These are phyloP conservation scores for Carex myosuroides DNA, from an alignment of 176 grass and related monocot genomes.

Conservation along the genomic window DNA sequence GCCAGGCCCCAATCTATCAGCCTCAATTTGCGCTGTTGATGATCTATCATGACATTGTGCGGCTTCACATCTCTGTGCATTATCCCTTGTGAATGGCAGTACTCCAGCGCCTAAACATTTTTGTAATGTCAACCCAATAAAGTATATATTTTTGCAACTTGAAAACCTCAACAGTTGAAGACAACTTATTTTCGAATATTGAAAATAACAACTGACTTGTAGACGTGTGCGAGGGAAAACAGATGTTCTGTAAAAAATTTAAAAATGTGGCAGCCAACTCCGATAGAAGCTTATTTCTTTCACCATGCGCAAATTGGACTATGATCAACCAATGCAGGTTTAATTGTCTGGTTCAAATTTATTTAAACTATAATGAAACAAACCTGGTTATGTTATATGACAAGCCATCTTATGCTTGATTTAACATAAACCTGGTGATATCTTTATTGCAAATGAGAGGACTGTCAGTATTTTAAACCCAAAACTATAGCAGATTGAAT, in stretches of 20 bases:
- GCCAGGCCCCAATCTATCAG: slow-evolving; percentile 99
- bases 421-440: neutral
- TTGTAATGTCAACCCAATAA: neutral
- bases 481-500: neutral
- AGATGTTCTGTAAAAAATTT: neutral
- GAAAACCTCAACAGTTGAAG: neutral
- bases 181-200: neutral
- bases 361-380: neutral
- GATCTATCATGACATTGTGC: slow-evolving; percentile 98
- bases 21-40: slow-evolving; percentile 66
- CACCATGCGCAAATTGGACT: neutral
- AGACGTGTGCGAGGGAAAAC: neutral
- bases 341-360: neutral
- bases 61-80: slow-evolving; percentile 98
- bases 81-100: slow-evolving; percentile 87
- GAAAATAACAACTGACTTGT: neutral
- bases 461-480: neutral
- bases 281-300: neutral
- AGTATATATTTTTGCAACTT: neutral
- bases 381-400: neutral
- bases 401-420: neutral
- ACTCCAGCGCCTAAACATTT: slow-evolving; percentile 95
- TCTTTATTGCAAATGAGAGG: neutral
- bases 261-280: neutral
- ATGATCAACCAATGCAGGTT: neutral